Base-by-base conservation (phyloP, 2,329 filamentous ascomycete genomes). In the Epichloe baconii region DNA sequence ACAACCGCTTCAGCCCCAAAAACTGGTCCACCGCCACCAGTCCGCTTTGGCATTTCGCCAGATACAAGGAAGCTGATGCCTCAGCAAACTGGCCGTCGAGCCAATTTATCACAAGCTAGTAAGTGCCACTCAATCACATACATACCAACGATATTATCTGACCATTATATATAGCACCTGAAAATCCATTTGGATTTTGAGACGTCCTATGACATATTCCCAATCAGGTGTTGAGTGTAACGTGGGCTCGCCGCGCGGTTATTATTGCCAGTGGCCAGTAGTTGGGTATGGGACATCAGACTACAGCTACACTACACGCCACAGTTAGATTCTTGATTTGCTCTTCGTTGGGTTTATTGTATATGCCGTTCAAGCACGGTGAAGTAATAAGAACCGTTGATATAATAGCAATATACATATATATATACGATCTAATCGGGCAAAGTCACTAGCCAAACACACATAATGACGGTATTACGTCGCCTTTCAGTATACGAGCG, bases 61-160 rank as follows among this genome's bases (percentile, higher is more conserved):
- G 80, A 82, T 47, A 72, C 81, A 34, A 88, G 89, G 69, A 93
- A 86, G 67, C 71, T 97, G 60, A 76, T 79, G 54, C 82, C 90
- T 34, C 93, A 97, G 71, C 78, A 88, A 31, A 98, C 93, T 6
- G 93, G 93, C 56, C 76, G 86, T 61, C 82, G 86, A 72, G 93
- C 93, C 52, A 96, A 97, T 66, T 76, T 98, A 58, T 78, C 86
- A 49, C 87, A 94, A 80, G 93, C 93, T 63, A 98, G 91, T 97
- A 83, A 85, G 91, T 35, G 31, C 10, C 44, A 44, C 40, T 12
- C 26, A 34, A 3, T 15, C 5, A 15, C 47, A 38, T 37, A 31
- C 35, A 38, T 37, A 31, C 35, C 3, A 44, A 4, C 5, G 11
- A 5, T 47, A n/a, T 50, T 19, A 15, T 48, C 31, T 48, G 14